Conservation (phyloP, 352 stramenopile species). For the Phytophthora hibernalis region DNA sequence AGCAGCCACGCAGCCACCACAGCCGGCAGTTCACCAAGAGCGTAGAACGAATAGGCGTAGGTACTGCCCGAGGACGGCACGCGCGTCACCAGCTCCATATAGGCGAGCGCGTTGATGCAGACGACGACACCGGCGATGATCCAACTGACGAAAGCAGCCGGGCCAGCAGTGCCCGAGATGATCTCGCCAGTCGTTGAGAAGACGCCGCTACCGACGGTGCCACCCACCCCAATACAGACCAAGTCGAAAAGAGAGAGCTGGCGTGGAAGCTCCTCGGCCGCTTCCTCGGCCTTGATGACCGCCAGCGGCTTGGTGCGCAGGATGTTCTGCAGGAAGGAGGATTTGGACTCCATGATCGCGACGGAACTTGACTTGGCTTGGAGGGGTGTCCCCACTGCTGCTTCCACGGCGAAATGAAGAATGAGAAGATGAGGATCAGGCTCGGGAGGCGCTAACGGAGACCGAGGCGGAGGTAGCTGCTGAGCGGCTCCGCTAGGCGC, state of each 20-base stretch:
- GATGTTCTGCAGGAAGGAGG: constrained; percentile 56
- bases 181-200: constrained; percentile 89
- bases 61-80: constrained; percentile 91
- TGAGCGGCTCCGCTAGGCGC: constrained; percentile 26
- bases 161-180: constrained; percentile 80
- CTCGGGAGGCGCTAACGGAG: neutral
- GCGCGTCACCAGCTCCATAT: constrained; percentile 89
- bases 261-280: constrained; percentile 65
- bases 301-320: constrained; percentile 79
- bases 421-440: constrained; percentile 5
- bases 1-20: constrained; percentile 89
- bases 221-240: constrained; percentile 92
- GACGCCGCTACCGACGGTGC: constrained; percentile 91
- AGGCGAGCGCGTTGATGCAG: constrained; percentile 85
- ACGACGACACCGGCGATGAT: constrained; percentile 82
- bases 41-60: constrained; percentile 94
- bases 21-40: constrained; percentile 93
- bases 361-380: constrained; percentile 1
- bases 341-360: constrained; percentile 37
- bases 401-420: constrained; percentile 32
- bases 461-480: constrained; percentile 7
- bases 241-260: constrained; percentile 90
- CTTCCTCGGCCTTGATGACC: constrained; percentile 82
- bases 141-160: constrained; percentile 85
- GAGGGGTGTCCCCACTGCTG: constrained; percentile 14